These are phyloP conservation scores for Tricholoma hemisulphureum DNA, from an alignment of 768 basidiomycete genomes.

Conservation along the genomic window DNA sequence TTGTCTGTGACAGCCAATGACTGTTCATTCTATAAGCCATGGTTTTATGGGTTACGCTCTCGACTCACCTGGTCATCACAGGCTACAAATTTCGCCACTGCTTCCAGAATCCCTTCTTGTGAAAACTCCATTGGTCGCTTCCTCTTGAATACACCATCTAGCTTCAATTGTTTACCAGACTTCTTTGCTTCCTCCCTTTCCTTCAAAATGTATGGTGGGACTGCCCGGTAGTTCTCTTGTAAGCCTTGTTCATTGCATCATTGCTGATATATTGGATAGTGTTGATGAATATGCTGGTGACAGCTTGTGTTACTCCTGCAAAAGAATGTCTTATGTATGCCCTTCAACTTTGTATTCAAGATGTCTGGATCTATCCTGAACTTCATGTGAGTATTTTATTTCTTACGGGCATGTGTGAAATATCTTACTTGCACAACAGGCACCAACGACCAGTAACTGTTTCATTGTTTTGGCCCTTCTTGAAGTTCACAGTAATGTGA, in stretches of 20 bases:
- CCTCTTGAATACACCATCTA: not conserved
- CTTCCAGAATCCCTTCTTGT: slow-evolving; percentile 4
- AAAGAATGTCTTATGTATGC: not conserved
- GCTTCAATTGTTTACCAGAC: too few relatives aligned
- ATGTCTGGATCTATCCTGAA: too few relatives aligned
- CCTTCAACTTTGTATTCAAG: not conserved
- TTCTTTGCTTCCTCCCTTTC: not conserved
- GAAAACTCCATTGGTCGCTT: slow-evolving; percentile 7
- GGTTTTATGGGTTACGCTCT: too few relatives aligned
- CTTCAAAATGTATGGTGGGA: not conserved
- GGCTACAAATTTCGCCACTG: too few relatives aligned
- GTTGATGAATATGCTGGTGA: too few relatives aligned
- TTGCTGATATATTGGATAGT: too few relatives aligned
- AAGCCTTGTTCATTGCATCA: not conserved
- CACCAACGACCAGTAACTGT: too few relatives aligned
- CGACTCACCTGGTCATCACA: slow-evolving; percentile 12
- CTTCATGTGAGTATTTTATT: too few relatives aligned
- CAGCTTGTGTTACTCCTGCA: not conserved
- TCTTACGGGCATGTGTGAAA: too few relatives aligned
- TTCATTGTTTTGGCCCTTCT: too few relatives aligned
- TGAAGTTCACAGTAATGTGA: too few relatives aligned
- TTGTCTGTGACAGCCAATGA: not conserved
- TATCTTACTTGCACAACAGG: too few relatives aligned
- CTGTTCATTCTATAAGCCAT: not conserved
- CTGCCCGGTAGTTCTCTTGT: not conserved